Evolutionary conservation across 768 basidiomycete genomes (phyloP).

Genomic region (Lactifluus pinguis): DNA sequence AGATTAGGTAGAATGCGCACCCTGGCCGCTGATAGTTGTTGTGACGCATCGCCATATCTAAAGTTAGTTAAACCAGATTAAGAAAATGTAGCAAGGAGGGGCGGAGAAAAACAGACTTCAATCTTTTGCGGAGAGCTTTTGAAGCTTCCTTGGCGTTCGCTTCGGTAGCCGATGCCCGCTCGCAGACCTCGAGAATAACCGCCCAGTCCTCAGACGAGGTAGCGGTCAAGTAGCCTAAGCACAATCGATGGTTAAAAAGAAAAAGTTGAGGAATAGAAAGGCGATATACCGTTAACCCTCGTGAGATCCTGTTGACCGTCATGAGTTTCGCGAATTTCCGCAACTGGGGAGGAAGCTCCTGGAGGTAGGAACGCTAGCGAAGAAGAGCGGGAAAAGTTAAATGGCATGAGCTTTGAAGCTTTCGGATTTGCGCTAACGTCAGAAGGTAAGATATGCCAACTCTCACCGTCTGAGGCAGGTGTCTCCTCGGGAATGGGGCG

Average conservation of each 20-base stretch:
- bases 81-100: not conserved
- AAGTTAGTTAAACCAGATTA: not conserved
- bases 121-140: conserved; percentile 71
- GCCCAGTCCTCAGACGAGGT: conserved; percentile 77
- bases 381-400: conserved; percentile 42
- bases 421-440: conserved; percentile 22
- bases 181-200: conserved; percentile 78
- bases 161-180: conserved; percentile 66
- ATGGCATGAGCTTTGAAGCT: conserved; percentile 16
- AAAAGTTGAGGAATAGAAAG: not conserved
- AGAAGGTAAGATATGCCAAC: conserved; percentile 34
- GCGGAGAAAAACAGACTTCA: conserved; percentile 48
- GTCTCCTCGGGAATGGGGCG: conserved; percentile 7
- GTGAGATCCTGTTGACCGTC: conserved; percentile 46
- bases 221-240: conserved; percentile 62
- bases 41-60: conserved; percentile 18
- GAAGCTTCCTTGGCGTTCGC: conserved; percentile 75
- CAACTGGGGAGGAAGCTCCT: conserved; percentile 33
- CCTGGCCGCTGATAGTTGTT: conserved; percentile 19
- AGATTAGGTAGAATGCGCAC: not conserved
- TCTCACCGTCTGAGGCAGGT: conserved; percentile 32
- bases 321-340: conserved; percentile 30
- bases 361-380: conserved; percentile 41
- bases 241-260: not conserved
- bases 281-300: conserved; percentile 53